These are phyloP conservation scores for Nicotiana tabacum DNA, from an alignment of 257 asterid species.

Conservation along the genomic window DNA sequence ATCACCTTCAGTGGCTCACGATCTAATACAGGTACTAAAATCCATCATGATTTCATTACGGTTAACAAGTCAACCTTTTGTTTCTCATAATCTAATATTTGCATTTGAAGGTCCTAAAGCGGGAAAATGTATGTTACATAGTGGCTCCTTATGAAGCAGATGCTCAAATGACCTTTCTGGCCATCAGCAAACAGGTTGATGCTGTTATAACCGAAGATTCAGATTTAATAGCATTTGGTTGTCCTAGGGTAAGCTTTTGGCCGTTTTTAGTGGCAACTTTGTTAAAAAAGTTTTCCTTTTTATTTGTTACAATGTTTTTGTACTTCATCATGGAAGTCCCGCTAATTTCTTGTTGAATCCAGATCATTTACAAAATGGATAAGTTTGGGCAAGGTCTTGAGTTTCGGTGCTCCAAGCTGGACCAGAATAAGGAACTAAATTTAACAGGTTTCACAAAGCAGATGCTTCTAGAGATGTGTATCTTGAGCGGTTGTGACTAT, in stretches of 20 bases:
- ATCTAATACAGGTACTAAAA: conserved; percentile 73
- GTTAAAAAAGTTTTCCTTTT: not conserved
- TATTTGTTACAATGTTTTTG: not conserved
- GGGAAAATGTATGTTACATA: conserved; percentile 58
- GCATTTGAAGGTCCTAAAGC: conserved; percentile 57
- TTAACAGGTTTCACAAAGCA: conserved; percentile 68
- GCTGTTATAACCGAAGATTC: conserved; percentile 97
- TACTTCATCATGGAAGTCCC: not conserved
- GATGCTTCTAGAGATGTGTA: conserved; percentile 98
- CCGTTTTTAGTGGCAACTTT: not conserved
- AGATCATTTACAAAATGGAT: conserved; percentile 98
- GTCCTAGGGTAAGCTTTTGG: conserved; percentile 78
- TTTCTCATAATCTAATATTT: conserved; percentile 7
- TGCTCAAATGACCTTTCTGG: conserved; percentile 93
- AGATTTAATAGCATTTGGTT: conserved; percentile 86
- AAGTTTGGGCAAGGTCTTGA: conserved; percentile 97
- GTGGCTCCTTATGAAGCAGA: conserved; percentile 99
- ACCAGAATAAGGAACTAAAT: conserved; percentile 66
- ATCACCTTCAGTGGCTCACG: conserved; percentile 90
- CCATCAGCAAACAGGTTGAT: conserved; percentile 72
- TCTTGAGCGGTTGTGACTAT: conserved; percentile 94
- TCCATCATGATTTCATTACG: not conserved
- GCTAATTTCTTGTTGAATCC: conserved; percentile 16
- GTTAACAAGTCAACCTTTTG: not conserved
- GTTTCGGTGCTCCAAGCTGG: conserved; percentile 52